Evolutionary conservation across 441 rosid species (phyloP).

Genomic region (Erodium moschatum): DNA sequence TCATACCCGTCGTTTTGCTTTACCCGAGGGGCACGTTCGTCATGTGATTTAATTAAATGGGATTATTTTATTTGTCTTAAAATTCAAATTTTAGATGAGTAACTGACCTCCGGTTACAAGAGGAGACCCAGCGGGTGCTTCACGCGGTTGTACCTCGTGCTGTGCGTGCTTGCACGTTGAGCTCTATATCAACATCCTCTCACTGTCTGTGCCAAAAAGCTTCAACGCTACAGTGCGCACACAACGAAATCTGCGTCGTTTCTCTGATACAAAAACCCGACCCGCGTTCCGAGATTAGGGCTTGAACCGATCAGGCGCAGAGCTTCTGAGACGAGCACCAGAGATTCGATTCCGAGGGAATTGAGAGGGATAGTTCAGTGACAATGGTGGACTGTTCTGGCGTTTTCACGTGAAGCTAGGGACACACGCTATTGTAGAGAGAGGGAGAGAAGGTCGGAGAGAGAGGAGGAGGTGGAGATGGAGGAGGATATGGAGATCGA

Average conservation of each 20-base stretch:
- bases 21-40: constrained; percentile 21
- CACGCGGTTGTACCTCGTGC: constrained; percentile 26
- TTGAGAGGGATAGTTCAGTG: constrained; percentile 13
- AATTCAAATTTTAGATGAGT: constrained; percentile 47
- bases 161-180: constrained; percentile 25
- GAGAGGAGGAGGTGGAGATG: constrained; percentile 40
- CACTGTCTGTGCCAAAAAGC: constrained; percentile 10
- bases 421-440: too few species aligned
- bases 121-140: constrained; percentile 13
- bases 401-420: constrained; percentile 19
- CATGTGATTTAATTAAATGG: background rate
- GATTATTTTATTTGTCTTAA: constrained; percentile 9
- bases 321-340: too few species aligned
- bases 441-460: too few species aligned
- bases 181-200: constrained; percentile 12
- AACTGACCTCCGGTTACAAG: constrained; percentile 7
- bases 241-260: constrained; percentile 35
- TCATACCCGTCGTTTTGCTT: background rate
- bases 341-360: background rate
- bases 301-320: constrained; percentile 22
- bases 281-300: constrained; percentile 33
- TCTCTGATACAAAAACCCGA: constrained; percentile 18
- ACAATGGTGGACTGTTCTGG: constrained; percentile 13
- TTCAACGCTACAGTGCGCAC: constrained; percentile 18
- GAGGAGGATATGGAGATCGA: constrained; percentile 43